Percentiles rank a stretch among this genome's conserved stretches.
Evolutionary conservation across 768 basidiomycete genomes (phyloP).

Genomic region (Boletus rufocinnamomeus): DNA sequence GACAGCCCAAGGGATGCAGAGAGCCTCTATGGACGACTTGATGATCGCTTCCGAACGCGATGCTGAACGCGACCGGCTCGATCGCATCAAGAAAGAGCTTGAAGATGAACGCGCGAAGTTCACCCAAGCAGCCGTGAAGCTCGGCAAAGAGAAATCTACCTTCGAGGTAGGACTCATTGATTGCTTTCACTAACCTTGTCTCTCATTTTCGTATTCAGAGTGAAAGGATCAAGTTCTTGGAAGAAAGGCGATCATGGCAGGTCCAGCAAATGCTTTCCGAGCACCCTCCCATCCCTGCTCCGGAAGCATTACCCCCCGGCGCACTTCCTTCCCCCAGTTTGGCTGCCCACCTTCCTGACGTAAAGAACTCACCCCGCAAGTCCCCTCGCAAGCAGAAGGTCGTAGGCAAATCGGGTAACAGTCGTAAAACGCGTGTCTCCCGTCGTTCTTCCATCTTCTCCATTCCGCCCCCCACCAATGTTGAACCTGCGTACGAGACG

Average conservation of each 20-base stretch:
- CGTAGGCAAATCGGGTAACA: constrained; percentile 48
- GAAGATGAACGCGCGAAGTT: constrained; percentile 67
- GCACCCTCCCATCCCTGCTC: constrained; percentile 43
- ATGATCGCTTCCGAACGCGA: constrained; percentile 55
- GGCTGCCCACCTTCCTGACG: constrained; percentile 29
- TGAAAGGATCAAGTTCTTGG: constrained; percentile 58
- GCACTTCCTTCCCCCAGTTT: constrained; percentile 21
- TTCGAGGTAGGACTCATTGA: constrained; percentile 57
- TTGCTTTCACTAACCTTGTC: neutral
- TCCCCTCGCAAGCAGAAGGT: constrained; percentile 48
- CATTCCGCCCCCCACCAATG: constrained; percentile 36
- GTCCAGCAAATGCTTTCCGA: constrained; percentile 63
- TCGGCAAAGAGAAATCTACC: constrained; percentile 63
- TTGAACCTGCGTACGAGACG: constrained; percentile 52
- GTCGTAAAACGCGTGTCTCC: constrained; percentile 47
- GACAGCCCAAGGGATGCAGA: constrained; percentile 39
- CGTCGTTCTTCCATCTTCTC: constrained; percentile 48
- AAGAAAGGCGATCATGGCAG: constrained; percentile 77
- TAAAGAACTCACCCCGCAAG: constrained; percentile 45
- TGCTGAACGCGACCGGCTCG: constrained; percentile 55
- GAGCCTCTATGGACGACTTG: constrained; percentile 44
- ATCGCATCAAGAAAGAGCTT: constrained; percentile 54
- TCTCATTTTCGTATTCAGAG: constrained; percentile 42
- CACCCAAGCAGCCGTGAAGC: constrained; percentile 59
- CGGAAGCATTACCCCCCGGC: constrained; percentile 28